Conservation (phyloP, 2,329 filamentous ascomycete species). For the Myriosclerotinia duriaeana region DNA sequence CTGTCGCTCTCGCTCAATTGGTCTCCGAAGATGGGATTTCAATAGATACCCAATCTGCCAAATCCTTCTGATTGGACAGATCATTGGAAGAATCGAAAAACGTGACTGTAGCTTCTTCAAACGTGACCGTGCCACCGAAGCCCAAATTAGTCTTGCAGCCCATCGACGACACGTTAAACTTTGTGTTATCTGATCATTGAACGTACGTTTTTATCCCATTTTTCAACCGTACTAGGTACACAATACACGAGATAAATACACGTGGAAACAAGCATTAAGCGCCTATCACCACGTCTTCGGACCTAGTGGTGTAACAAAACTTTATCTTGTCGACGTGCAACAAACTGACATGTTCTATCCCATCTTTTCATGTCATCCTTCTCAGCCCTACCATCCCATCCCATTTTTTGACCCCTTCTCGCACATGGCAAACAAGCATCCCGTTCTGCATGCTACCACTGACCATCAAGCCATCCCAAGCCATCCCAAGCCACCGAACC, state of each 20-base stretch:
- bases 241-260: background rate
- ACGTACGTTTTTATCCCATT: background rate
- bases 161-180: background rate
- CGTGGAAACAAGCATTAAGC: background rate
- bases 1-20: background rate
- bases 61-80: background rate
- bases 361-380: background rate
- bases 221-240: background rate
- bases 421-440: conserved; percentile 16
- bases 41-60: background rate
- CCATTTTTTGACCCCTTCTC: conserved; percentile 5
- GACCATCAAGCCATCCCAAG: background rate
- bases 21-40: conserved; percentile 7
- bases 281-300: background rate
- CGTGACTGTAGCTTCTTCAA: background rate
- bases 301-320: background rate
- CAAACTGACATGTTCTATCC: background rate
- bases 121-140: conserved; percentile 1
- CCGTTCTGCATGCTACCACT: background rate
- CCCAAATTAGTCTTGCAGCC: background rate
- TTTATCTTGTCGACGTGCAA: conserved; percentile 1
- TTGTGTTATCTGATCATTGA: background rate
- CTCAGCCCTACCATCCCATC: conserved; percentile 4
- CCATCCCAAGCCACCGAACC: background rate
- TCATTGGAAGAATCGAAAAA: background rate